phyloP scores from a whole-genome alignment of 2,329 filamentous ascomycete species.

The Amauroascus niger region DNA sequence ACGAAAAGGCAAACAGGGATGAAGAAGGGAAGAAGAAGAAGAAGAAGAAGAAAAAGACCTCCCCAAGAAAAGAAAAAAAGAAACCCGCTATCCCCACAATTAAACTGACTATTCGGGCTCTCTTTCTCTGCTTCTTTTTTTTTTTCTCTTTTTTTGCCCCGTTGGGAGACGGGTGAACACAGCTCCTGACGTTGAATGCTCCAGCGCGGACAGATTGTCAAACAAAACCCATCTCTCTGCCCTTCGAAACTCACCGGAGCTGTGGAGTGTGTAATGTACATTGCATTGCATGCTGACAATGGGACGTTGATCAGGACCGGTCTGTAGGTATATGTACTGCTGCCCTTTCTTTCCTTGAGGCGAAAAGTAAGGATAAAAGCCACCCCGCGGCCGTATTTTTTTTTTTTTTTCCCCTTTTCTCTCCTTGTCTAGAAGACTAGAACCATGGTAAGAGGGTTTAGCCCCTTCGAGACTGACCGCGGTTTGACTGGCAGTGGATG shows the following conservation, averaged over 20 bases:
- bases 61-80: background rate
- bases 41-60: background rate
- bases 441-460: too few relatives aligned
- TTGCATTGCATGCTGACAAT: background rate
- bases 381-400: background rate
- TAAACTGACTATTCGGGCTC: too few relatives aligned
- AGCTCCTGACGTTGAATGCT: too few relatives aligned
- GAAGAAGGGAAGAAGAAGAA: background rate
- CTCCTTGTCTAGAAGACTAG: too few relatives aligned
- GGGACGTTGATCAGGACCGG: too few relatives aligned
- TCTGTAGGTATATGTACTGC: background rate
- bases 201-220: slow-evolving; percentile 1
- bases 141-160: too few relatives aligned
- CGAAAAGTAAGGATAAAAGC: too few relatives aligned
- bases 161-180: too few relatives aligned
- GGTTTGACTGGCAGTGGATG: background rate
- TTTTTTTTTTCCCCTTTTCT: too few relatives aligned
- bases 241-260: too few relatives aligned
- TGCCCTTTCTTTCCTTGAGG: background rate
- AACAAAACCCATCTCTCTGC: background rate
- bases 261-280: too few relatives aligned
- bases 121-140: background rate
- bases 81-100: background rate
- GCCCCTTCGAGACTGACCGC: background rate
- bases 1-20: background rate